Evolutionary conservation across 768 basidiomycete genomes (phyloP).

Genomic region (Solioccasus polychromus): DNA sequence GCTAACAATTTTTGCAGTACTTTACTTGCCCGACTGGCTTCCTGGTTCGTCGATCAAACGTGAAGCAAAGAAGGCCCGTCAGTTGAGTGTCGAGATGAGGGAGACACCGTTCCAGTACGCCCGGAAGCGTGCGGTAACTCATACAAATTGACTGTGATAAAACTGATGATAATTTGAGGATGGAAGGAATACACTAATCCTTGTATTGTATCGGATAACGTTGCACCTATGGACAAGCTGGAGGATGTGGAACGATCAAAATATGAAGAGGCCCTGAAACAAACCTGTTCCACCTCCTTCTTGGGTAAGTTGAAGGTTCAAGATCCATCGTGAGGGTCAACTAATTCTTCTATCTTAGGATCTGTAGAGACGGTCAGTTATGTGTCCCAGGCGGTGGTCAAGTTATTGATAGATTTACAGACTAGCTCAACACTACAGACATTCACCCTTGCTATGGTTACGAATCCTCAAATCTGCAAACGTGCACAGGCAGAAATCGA

Average conservation of each 20-base stretch:
- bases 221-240: not conserved
- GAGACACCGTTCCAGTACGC: too few species aligned
- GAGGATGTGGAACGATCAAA: not conserved
- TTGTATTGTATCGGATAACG: not conserved
- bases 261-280: not conserved
- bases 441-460: constrained; percentile 12
- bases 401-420: not conserved
- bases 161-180: too few species aligned
- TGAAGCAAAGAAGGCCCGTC: too few species aligned
- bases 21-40: too few species aligned
- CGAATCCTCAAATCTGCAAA: constrained; percentile 11
- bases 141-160: too few species aligned
- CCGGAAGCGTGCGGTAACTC: too few species aligned
- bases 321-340: not conserved
- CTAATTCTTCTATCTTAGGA: not conserved
- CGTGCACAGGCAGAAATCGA: constrained; percentile 14
- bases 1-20: too few species aligned
- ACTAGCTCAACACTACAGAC: not conserved
- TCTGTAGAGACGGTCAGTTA: not conserved
- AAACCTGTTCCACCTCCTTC: not conserved
- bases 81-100: too few species aligned
- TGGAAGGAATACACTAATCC: not conserved
- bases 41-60: too few species aligned
- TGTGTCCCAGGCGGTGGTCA: not conserved
- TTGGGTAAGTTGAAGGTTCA: not conserved